Conservation (phyloP, 768 basidiomycete genomes). For the Podaxis sp. region DNA sequence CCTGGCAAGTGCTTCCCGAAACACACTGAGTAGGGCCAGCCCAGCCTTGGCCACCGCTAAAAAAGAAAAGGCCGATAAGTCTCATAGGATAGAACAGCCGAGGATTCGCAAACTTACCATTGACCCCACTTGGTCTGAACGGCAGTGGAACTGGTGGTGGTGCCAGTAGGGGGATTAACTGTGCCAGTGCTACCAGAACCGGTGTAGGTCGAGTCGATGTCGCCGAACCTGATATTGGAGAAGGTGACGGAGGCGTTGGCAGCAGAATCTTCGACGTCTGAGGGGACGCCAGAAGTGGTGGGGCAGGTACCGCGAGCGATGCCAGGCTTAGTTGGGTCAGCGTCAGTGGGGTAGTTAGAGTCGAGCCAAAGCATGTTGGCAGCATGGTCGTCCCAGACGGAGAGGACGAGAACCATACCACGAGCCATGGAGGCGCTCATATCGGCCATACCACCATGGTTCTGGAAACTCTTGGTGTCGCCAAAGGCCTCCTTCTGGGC, state of each 20-base stretch:
- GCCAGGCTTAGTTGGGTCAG: slow-evolving; percentile 15
- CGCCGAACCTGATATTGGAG: slow-evolving; percentile 27
- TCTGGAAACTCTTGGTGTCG: slow-evolving; percentile 23
- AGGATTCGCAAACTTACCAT: slow-evolving; percentile 6
- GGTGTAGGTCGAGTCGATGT: slow-evolving; percentile 18
- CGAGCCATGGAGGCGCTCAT: slow-evolving; percentile 35
- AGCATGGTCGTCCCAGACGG: slow-evolving; percentile 55
- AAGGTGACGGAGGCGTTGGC: slow-evolving; percentile 23
- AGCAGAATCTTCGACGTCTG: slow-evolving; percentile 16
- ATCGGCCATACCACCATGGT: slow-evolving; percentile 36
- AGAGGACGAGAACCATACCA: slow-evolving; percentile 51
- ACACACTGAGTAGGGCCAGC: slow-evolving; percentile 15
- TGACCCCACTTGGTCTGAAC: slow-evolving; percentile 9
- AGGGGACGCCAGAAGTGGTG: slow-evolving; percentile 24
- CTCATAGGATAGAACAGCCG: background rate
- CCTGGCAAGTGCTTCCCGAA: slow-evolving; percentile 12
- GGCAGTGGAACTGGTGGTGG: background rate
- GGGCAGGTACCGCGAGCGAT: slow-evolving; percentile 13
- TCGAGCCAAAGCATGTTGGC: slow-evolving; percentile 61
- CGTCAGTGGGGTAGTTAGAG: slow-evolving; percentile 41
- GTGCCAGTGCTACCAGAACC: too few species aligned
- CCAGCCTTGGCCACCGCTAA: slow-evolving; percentile 20
- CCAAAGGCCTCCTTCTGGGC: slow-evolving; percentile 35
- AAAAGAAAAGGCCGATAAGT: background rate
- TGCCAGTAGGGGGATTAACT: background rate